Conservation (phyloP, 306 rosid genomes). For the Ammopiptanthus mongolicus region DNA sequence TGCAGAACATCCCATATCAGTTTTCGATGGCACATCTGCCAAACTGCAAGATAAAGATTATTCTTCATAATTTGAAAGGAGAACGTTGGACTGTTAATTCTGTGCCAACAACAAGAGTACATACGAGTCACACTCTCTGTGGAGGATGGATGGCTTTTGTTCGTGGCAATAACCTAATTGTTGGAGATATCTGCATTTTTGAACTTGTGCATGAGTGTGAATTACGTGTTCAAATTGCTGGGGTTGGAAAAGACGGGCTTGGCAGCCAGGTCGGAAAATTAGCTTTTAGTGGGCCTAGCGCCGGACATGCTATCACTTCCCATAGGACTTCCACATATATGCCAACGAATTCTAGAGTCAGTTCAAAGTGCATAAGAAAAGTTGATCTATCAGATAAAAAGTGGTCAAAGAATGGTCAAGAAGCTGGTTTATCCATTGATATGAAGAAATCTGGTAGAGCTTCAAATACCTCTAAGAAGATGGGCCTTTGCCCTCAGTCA, state of each 20-base stretch:
- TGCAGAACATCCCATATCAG: conserved; percentile 83
- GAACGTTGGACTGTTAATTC: conserved; percentile 92
- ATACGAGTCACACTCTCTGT: conserved; percentile 90
- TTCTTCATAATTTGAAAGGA: conserved; percentile 80
- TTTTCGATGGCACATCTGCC: conserved; percentile 92
- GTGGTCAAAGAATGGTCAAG: conserved; percentile 43
- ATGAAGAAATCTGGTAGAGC: conserved; percentile 49
- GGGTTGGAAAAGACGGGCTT: conserved; percentile 47
- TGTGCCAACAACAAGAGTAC: conserved; percentile 83
- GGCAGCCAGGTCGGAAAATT: conserved; percentile 56
- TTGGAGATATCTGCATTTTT: conserved; percentile 86
- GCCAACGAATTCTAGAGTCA: conserved; percentile 43
- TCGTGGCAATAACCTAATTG: conserved; percentile 65
- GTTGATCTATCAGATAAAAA: conserved; percentile 49
- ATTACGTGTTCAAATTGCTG: conserved; percentile 58
- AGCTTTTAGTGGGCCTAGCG: conserved; percentile 30
- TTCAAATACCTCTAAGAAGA: conserved; percentile 47
- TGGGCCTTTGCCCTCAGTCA: conserved; percentile 46
- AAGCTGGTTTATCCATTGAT: conserved; percentile 45
- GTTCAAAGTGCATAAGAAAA: conserved; percentile 48
- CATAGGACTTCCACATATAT: conserved; percentile 38
- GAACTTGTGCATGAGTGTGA: conserved; percentile 82
- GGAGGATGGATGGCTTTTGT: conserved; percentile 99
- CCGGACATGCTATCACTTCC: conserved; percentile 39
- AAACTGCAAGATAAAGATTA: conserved; percentile 70